These are phyloP conservation scores for Citrus hindsii DNA, from an alignment of 345 rosid genomes.

Conservation along the genomic window DNA sequence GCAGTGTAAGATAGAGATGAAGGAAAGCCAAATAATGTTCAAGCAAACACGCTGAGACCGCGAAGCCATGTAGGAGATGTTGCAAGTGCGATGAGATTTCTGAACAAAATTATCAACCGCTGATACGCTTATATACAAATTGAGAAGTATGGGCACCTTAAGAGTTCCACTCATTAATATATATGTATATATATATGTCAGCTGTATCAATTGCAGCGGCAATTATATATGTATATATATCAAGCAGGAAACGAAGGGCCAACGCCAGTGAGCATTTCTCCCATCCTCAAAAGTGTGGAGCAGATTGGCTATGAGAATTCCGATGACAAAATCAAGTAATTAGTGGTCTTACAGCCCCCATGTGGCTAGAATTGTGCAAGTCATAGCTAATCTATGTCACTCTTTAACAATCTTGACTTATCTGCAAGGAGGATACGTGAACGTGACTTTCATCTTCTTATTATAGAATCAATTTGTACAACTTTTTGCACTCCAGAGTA, in stretches of 20 bases:
- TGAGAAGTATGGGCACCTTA: constrained; percentile 16
- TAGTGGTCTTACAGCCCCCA: background rate
- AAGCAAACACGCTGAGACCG: constrained; percentile 5
- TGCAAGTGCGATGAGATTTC: background rate
- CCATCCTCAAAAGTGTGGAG: background rate
- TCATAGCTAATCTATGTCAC: background rate
- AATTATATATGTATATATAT: too few species aligned
- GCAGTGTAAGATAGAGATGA: constrained; percentile 3
- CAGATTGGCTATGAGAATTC: background rate
- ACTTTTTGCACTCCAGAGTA: background rate
- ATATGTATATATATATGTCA: background rate
- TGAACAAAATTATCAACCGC: background rate
- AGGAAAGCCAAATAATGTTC: background rate
- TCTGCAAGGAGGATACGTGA: background rate
- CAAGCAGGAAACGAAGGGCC: too few species aligned
- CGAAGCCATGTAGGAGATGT: constrained; percentile 11
- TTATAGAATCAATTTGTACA: background rate
- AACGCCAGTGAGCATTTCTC: too few species aligned
- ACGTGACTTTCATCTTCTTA: background rate
- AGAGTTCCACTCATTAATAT: background rate
- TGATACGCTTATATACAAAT: constrained; percentile 13
- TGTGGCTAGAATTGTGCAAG: background rate
- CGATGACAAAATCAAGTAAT: background rate
- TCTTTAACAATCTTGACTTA: background rate
- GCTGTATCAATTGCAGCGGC: background rate